phyloP scores from a whole-genome alignment of 164 flowering plant genomes.

The Litsea cubeba region DNA sequence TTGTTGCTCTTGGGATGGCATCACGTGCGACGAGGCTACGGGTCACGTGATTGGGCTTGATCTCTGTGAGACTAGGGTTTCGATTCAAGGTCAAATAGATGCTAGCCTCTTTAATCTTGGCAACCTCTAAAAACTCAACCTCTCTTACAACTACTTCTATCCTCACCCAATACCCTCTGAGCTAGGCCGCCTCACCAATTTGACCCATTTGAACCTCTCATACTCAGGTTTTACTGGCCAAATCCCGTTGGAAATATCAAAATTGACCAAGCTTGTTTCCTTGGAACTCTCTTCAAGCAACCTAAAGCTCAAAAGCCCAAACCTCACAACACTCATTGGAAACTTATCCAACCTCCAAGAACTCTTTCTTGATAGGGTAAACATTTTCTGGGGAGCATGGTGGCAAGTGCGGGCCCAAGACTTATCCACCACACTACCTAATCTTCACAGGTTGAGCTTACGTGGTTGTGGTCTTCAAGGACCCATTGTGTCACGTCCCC shows the following conservation, averaged over 20 bases:
- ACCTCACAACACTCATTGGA: conserved; percentile 17
- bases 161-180: conserved; percentile 26
- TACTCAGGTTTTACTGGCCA: conserved; percentile 39
- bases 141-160: conserved; percentile 32
- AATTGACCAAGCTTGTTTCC: conserved; percentile 19
- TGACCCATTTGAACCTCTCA: conserved; percentile 40
- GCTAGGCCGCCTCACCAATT: conserved; percentile 20
- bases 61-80: conserved; percentile 19
- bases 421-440: not conserved
- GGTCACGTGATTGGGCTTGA: conserved; percentile 32
- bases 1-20: conserved; percentile 38
- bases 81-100: conserved; percentile 12
- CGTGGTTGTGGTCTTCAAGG: not conserved
- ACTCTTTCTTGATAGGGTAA: conserved; percentile 33
- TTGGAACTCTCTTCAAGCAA: conserved; percentile 6
- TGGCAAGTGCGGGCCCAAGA: conserved; percentile 19
- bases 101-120: not conserved
- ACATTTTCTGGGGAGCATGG: conserved; percentile 21
- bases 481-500: too few species aligned
- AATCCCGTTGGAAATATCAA: conserved; percentile 29
- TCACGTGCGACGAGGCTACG: conserved; percentile 18
- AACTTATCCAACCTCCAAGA: conserved; percentile 22
- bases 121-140: conserved; percentile 29
- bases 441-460: not conserved
- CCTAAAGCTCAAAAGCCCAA: conserved; percentile 4